Percentiles rank a stretch among this genome's conserved stretches.
phyloP scores from a whole-genome alignment of 1,284 basidiomycete species.

The Hypsizygus ulmarius region DNA sequence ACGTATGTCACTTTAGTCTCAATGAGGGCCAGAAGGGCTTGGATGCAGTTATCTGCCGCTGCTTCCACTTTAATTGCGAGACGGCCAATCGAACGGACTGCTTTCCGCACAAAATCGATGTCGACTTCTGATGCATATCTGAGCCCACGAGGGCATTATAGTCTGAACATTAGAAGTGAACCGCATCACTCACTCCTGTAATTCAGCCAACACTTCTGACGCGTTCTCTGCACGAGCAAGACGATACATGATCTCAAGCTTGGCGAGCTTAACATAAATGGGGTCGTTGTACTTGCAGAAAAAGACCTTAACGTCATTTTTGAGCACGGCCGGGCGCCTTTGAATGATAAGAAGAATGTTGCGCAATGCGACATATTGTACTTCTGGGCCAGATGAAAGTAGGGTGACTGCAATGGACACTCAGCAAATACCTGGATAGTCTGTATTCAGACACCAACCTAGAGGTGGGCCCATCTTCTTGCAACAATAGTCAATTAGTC shows the following conservation, averaged over 20 bases:
- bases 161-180: constrained; percentile 5
- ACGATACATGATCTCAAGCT: constrained; percentile 98
- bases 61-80: constrained; percentile 95
- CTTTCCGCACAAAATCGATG: constrained; percentile 96
- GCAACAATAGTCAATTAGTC: constrained; percentile 85
- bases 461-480: constrained; percentile 97
- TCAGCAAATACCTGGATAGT: neutral
- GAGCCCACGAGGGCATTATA: constrained; percentile 2
- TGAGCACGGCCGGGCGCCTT: constrained; percentile 86
- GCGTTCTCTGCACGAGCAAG: constrained; percentile 90
- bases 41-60: constrained; percentile 88
- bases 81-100: constrained; percentile 94
- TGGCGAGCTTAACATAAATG: constrained; percentile 97
- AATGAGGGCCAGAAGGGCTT: constrained; percentile 83
- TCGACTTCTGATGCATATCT: constrained; percentile 99
- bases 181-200: constrained; percentile 74
- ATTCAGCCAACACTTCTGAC: constrained; percentile 86
- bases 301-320: constrained; percentile 98
- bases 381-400: constrained; percentile 94
- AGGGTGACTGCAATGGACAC: constrained; percentile 68
- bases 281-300: constrained; percentile 99
- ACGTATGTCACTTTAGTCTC: constrained; percentile 96
- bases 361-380: constrained; percentile 96
- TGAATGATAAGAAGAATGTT: constrained; percentile 98
- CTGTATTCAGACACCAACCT: constrained; percentile 48